Evolutionary conservation across 148 eudicot genomes (phyloP).

Genomic region (Cornus florida): DNA sequence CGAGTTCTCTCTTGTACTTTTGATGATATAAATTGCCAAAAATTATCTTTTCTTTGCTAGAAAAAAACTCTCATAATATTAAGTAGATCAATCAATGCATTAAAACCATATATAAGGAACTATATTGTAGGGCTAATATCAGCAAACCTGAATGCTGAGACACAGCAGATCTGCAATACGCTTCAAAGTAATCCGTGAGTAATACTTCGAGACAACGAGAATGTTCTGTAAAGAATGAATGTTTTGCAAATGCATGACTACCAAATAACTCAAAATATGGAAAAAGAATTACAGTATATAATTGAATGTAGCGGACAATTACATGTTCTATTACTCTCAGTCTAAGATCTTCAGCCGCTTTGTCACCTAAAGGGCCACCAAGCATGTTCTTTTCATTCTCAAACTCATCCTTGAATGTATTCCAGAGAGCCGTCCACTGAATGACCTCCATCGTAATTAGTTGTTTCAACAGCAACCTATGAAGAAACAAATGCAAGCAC

Average conservation of each 20-base stretch:
- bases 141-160: slow-evolving; percentile 65
- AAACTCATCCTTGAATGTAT: slow-evolving; percentile 73
- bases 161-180: slow-evolving; percentile 83
- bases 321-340: slow-evolving; percentile 96
- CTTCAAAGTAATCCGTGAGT: slow-evolving; percentile 77
- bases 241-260: background rate
- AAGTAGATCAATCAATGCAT: background rate
- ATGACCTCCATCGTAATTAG: slow-evolving; percentile 91
- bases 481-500: slow-evolving; percentile 9
- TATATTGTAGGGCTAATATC: background rate
- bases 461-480: slow-evolving; percentile 77
- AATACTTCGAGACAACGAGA: slow-evolving; percentile 84
- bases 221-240: slow-evolving; percentile 62
- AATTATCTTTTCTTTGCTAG: background rate
- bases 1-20: background rate
- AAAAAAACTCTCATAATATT: background rate
- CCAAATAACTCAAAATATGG: background rate
- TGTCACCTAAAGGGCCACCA: slow-evolving; percentile 88
- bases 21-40: background rate
- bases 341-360: slow-evolving; percentile 88
- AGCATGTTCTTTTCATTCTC: slow-evolving; percentile 77
- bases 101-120: background rate
- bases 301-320: slow-evolving; percentile 20
- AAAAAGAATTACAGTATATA: background rate
- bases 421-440: slow-evolving; percentile 90